phyloP scores from a whole-genome alignment of 148 eudicot species.

The Hydrangea macrophylla region DNA sequence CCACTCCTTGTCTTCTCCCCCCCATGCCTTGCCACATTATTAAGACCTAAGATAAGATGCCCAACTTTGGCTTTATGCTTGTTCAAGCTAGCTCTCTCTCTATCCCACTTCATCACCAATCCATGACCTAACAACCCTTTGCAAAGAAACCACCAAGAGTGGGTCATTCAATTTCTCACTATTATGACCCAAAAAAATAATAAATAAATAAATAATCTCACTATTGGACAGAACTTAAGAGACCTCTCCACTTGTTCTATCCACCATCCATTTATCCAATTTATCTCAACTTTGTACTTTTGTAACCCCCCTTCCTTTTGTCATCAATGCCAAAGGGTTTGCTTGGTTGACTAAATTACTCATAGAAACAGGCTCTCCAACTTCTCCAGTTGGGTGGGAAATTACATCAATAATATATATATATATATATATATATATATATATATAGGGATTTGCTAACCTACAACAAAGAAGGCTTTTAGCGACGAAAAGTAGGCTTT shows the following conservation, averaged over 20 bases:
- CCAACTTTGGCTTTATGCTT: slow-evolving; percentile 21
- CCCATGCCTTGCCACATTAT: slow-evolving; percentile 8
- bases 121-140: slow-evolving; percentile 16
- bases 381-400: not conserved
- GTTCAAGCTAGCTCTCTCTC: slow-evolving; percentile 6
- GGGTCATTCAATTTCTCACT: not conserved
- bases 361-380: not conserved
- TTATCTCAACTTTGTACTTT: not conserved
- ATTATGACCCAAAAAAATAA: too few relatives aligned
- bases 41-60: slow-evolving; percentile 15
- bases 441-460: too few relatives aligned
- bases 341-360: not conserved
- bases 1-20: slow-evolving; percentile 17
- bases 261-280: not conserved
- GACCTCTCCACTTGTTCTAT: not conserved
- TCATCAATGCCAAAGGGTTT: not conserved
- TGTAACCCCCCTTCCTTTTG: not conserved
- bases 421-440: too few relatives aligned
- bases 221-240: too few relatives aligned
- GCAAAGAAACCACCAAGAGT: not conserved
- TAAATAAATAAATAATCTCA: too few relatives aligned
- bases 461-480: too few relatives aligned
- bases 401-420: not conserved
- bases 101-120: not conserved
- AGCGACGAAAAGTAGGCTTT: too few relatives aligned